Percentiles rank a stretch among this genome's conserved stretches.
Evolutionary conservation across 768 basidiomycete genomes (phyloP).

Genomic region (Gyrodon lividus): DNA sequence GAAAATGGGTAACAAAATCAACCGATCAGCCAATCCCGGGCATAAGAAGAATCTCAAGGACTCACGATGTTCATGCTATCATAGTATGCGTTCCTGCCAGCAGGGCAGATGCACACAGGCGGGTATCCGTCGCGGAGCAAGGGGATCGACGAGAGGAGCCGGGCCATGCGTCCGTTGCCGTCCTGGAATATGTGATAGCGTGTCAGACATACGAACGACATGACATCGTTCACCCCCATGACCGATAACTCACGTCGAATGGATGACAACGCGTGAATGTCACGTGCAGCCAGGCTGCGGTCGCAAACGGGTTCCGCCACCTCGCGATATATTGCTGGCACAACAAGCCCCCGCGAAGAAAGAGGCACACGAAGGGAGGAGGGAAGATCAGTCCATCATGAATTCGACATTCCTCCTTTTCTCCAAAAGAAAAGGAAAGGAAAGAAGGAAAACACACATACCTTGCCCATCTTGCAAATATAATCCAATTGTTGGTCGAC

Average conservation of each 20-base stretch:
- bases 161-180: slow-evolving; percentile 37
- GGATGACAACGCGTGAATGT: slow-evolving; percentile 36
- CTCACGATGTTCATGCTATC: slow-evolving; percentile 35
- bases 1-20: no score
- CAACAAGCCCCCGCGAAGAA: not conserved
- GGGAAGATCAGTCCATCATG: not conserved
- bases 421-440: no score
- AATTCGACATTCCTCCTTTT: no score
- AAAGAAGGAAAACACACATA: slow-evolving; percentile 9
- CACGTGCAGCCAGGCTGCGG: slow-evolving; percentile 36
- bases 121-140: slow-evolving; percentile 33
- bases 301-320: slow-evolving; percentile 38
- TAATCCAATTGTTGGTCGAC: slow-evolving; percentile 35
- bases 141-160: slow-evolving; percentile 34
- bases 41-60: not conserved
- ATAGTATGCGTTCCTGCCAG: slow-evolving; percentile 24
- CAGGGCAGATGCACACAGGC: slow-evolving; percentile 29
- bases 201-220: not conserved
- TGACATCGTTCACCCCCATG: no score
- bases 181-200: slow-evolving; percentile 17
- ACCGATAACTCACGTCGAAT: slow-evolving; percentile 27
- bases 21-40: no score
- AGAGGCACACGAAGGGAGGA: not conserved
- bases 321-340: slow-evolving; percentile 36
- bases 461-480: slow-evolving; percentile 35